Evolutionary conservation across 768 basidiomycete genomes (phyloP), one percentile per base, ranked within the genome.

Genomic region (Leccinum uliginosum): DNA sequence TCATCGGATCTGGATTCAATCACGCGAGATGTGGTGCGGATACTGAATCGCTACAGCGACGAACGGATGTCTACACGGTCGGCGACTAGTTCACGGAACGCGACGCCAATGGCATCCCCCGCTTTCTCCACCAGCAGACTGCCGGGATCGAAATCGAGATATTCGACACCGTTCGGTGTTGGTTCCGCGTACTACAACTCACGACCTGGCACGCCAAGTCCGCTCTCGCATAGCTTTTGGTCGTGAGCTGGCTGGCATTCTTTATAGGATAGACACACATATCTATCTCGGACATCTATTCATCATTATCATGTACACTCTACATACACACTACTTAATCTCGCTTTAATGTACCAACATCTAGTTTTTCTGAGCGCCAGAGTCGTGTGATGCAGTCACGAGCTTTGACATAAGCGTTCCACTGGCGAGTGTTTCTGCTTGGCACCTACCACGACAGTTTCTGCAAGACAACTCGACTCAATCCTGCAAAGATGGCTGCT

Each of bases 1-100:
- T 74, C 91, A 58, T 80, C 78, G 62, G 89, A 94, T 63, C 74
- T 94, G 53, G 89, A 93, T 60, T 67, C 80, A 24, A 75, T 93
- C 64, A 89, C 90, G 5, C 78, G 82, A 59, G 83, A 88, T 59
- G 77, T 93, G 52, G 91, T 93, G 23, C 72, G 78, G 45, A 82
- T 93, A 47, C 71, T 96, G 53, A 83, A 90, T 63, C 78, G 78
- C 47, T 89, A 86, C 69, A 85, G 80, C 60, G 80, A 84, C 10
- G 90, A 91, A 69, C 76, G 86, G 52, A 70, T 80, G 62, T 72
- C 76, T 6, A 71, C 71, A 24, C 83, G 82, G 67, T 88, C 87
- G 1, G 75, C 79, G 49, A 72, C 77, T 34, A 85, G 78, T 60
- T 88, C 89, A 40, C 79, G 84, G 58, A 83, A 87, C 26, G 84